Conservation (phyloP, 2,329 filamentous ascomycete genomes). For the Verticillium nonalfalfae region DNA sequence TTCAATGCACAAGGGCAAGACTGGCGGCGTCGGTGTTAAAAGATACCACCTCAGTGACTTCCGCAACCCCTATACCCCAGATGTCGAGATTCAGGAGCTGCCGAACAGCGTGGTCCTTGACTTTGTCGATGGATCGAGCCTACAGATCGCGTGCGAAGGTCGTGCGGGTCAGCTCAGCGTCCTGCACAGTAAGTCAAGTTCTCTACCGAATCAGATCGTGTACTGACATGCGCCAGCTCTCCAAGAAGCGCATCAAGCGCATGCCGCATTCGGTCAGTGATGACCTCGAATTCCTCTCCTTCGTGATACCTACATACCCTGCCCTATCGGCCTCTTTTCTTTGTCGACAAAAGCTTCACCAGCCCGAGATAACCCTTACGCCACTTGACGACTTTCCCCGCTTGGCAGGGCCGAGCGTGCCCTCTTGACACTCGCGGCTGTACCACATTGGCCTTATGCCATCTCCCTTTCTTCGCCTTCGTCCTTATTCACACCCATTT, state of each 20-base stretch:
- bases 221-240: constrained; percentile 30
- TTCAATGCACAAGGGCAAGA: constrained; percentile 47
- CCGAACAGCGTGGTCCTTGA: constrained; percentile 72
- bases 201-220: background rate
- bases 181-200: constrained; percentile 40
- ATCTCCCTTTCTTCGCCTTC: background rate
- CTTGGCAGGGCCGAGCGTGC: background rate
- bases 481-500: constrained; percentile 3
- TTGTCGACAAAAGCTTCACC: constrained; percentile 8
- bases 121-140: constrained; percentile 52
- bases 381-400: background rate
- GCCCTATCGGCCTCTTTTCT: constrained; percentile 6
- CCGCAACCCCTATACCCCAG: constrained; percentile 70
- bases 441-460: constrained; percentile 2
- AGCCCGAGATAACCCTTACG: background rate
- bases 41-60: constrained; percentile 86
- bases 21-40: constrained; percentile 48
- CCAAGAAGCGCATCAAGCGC: constrained; percentile 31
- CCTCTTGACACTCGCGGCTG: constrained; percentile 2
- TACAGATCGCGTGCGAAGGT: constrained; percentile 61
- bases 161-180: constrained; percentile 49
- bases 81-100: constrained; percentile 87
- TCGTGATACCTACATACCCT: background rate
- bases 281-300: background rate
- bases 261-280: constrained; percentile 24